Evolutionary conservation across 23 red algal species (phyloP), one percentile per base, ranked within the genome.

Genomic region (Gracilaria gracilis): DNA sequence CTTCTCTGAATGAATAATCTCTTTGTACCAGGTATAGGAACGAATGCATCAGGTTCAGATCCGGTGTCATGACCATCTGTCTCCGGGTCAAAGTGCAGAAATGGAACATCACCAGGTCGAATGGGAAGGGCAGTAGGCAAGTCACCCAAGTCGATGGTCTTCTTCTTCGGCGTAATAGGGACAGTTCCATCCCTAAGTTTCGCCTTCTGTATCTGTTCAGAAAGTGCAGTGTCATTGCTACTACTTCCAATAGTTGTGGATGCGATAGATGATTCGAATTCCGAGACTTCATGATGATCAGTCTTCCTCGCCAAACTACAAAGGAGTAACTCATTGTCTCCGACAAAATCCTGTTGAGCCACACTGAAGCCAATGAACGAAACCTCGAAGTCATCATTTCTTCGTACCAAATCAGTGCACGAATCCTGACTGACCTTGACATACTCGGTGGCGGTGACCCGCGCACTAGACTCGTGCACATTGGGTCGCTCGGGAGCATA

Each of bases 41-140:
- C 42, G 7, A 65, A 84, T 12, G 81, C 39, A 47, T 84, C 61
- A 1, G 81, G 81, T 47, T 66, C 59, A 25, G 54, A 42, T 9
- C 81, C 81, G 13, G 40, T 40, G 59, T 84, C 81, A 28, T 84
- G 81, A 9, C 81, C 81, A 84, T 84, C 81, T 28, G 54, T 65
- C 35, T 65, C 59, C 1, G 81, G 81, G 42, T 84, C 81, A 40
- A 64, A 84, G 81, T 84, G 81, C 9, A 84, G 54, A 47, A 84
- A 84, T 8, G 81, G 54, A 25, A 84, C 24, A 47, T 84, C 81
- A 1, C 54, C 36, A 38, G 81, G 51, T 33, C 59, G 28, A 5
- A 84, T 84, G 17, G 54, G 81, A 67, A 84, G 81, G 6, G 53
- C 40, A 17, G 54, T 65, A 0, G 81, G 81, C 34, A 84, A 48